Base-by-base conservation (phyloP, 169 alveolate genomes). In the Cryptosporidium meleagridis region DNA sequence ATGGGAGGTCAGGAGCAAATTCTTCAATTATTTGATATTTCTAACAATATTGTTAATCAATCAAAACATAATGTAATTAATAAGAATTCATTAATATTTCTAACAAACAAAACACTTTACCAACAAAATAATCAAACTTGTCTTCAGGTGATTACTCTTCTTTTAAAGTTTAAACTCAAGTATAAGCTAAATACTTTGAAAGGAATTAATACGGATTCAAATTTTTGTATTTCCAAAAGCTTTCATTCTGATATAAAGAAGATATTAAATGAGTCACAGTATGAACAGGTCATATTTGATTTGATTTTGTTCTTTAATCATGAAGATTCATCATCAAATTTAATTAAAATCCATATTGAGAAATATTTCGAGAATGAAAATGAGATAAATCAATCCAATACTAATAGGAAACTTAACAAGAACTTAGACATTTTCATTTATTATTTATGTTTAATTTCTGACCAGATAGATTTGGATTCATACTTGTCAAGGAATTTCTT, bases 1-100 rank as follows among this genome's bases (percentile, higher is more conserved):
- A 21, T 44, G 4, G 89, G 89, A 44, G 89, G 89, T 8, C 89
- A 80, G 48, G 89, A 80, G 16, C 89, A 80, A 48, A 59, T 73
- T 21, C 26, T 73, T 35, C 70, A 51, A 41, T 9, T 73, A 12
- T 23, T 73, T 58, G 68, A 73, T 41, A 29, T 73, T 31, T 55
- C 70, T 14, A 31, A 37, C 5, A 72, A 73, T 9, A 9, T 73
- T 1, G 31, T 12, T 10, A 41, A 10, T 6, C 1, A 35, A 33
- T 37, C 68, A 5, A 73, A 35, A 9, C 44, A 35, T 23, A 21
- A 26, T 3, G n/a, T 7, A 7, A 73, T 73, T n/a, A 51, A 73
- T 58, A 73, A 44, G 35, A 59, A 41, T 26, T 73, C 86, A 6
- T 18, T 73, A 35, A 3, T 73, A n/a, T 73, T 73, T 23, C 39